Evolutionary conservation across 257 asterid genomes (phyloP), one percentile per base, ranked within the genome.

Genomic region (Mitragyna speciosa): DNA sequence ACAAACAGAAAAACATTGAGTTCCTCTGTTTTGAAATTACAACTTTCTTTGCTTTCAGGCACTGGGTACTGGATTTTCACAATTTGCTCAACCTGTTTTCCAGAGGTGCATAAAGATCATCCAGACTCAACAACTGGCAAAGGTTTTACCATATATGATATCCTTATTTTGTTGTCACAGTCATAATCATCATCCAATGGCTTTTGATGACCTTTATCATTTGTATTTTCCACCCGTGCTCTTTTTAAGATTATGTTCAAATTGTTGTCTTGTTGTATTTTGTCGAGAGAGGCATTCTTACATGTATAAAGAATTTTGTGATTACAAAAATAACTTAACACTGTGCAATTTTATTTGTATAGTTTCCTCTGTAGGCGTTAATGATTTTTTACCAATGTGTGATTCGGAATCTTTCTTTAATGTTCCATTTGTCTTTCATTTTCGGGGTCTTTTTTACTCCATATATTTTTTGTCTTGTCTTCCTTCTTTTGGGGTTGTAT

Each of bases 51-150:
- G 65, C 45, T 89, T 82, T 47, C 95, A 96, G 99, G 99, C 99
- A 66, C 80, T 96, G 84, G 98, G 98, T 51, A 41, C 91, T 12
- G 99, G 97, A 61, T 94, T 94, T 85, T 83, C 92, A 17, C 97
- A 91, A 84, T 94, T 94, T 85, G 98, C 97, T 73, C 94, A 85
- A 65, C 98, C 99, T 64, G 99, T 94, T 79, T 94, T 86, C 78
- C 96, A 91, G 97, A 90, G 99, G 92, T 96, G 99, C 90, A 91
- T 92, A 76, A 88, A 87, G 88, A 88, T 92, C 88, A 91, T 96
- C 82, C 98, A 96, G 92, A 86, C 93, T 75, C 99, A 96, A 80
- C 96, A 89, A 79, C 48, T 90, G 88, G 98, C 98, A 70, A 96
- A 96, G 99, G 99, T 96, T 85, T 88, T 65, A 69, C 67, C 79